These are phyloP conservation scores for Micractinium sp. DNA, from an alignment of 139 green algal genomes.

Conservation along the genomic window DNA sequence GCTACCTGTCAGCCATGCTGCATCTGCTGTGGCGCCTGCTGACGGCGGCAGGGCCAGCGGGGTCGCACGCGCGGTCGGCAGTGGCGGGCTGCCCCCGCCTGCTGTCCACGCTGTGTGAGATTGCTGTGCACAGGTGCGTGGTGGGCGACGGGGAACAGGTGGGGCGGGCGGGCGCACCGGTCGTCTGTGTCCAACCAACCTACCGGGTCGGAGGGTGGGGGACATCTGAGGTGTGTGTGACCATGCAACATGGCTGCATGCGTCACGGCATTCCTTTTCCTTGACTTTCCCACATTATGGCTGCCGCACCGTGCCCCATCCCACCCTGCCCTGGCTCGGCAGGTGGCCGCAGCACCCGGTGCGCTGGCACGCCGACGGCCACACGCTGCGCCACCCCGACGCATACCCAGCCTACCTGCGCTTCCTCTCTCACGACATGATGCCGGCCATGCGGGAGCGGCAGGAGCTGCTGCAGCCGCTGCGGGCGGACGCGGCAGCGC, in stretches of 20 bases:
- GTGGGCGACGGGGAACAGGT: background rate
- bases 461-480: conserved; percentile 31
- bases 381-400: background rate
- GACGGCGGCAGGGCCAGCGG: conserved; percentile 4
- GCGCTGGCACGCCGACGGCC: background rate
- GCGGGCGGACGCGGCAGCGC: background rate
- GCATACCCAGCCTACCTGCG: conserved; percentile 22
- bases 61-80: background rate
- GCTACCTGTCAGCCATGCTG: conserved; percentile 19
- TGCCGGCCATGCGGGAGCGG: conserved; percentile 26
- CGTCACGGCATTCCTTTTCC: no score
- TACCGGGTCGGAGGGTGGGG: no score
- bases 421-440: conserved; percentile 26
- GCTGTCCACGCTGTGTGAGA: conserved; percentile 13
- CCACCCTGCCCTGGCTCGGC: background rate
- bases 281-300: no score
- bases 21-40: conserved; percentile 30
- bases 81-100: conserved; percentile 23
- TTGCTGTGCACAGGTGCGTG: conserved; percentile 28
- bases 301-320: background rate
- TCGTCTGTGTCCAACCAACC: no score
- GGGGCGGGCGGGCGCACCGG: no score
- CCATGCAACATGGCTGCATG: no score
- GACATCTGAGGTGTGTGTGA: no score
- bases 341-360: conserved; percentile 26